Evolutionary conservation across 2,329 filamentous ascomycete species (phyloP), one percentile per base, ranked within the genome.

Genomic region (Ophiostoma angusticollis): DNA sequence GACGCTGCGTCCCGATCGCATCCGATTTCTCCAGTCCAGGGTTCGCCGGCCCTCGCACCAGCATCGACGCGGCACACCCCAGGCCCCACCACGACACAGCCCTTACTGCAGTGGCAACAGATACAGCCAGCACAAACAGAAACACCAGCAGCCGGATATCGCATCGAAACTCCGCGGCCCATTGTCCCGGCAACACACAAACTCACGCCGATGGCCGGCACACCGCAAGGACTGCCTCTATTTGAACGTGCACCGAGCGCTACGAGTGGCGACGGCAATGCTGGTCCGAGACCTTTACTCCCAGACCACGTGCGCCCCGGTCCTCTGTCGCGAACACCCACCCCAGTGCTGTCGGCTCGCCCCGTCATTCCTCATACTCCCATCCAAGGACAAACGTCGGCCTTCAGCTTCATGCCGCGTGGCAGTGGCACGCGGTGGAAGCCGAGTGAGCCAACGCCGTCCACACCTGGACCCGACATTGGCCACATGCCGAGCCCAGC

Each of bases 341-440:
- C 46, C 0, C 41, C 47, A 2, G 18, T 36, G 2, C 45, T 43
- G 17, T 45, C 47, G 3, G 39, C 43, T 1, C 42, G 42, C 1
- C 42, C 42, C 3, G 9, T 17, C 4, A 25, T 39, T 2, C 45
- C 44, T 1, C 45, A 44, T 9, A 47, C 44, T 8, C 44, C 44
- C 3, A 14, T 35, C 2, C 45, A 44, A 6, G 14, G 18, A 3
- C 16, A 24, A 6, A 29, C 25, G 9, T 19, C 27, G 3, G 30
- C 42, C 3, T 6, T 11, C 1, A 18, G 34, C 2, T 45, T 48
- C 11, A 28, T 49, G 9, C 47, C 49, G 16, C 44, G 44, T 4
- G 56, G 56, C 9, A 59, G 51, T 42, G 72, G 70, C 31, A 80
- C 75, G 0, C 70, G 68, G 49, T 80, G 75, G 74, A 70, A 63